phyloP scores from a whole-genome alignment of 345 rosid species.

The Populus pruinosa region DNA sequence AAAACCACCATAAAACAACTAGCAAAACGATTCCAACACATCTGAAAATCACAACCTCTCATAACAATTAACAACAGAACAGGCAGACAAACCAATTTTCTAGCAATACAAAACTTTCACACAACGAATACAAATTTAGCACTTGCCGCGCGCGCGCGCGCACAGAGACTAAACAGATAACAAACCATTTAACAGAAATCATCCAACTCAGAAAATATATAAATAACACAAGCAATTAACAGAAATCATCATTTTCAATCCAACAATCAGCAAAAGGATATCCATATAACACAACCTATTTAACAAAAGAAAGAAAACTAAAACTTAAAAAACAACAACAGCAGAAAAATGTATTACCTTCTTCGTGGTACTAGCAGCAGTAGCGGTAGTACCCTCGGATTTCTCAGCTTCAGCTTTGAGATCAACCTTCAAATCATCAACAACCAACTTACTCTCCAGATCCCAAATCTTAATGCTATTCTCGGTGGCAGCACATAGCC shows the following conservation, averaged over 20 bases:
- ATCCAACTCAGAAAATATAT: not conserved
- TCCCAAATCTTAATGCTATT: conserved; percentile 97
- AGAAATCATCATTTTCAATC: too few relatives aligned
- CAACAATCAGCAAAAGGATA: too few relatives aligned
- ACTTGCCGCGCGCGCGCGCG: not conserved
- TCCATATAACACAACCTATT: not conserved
- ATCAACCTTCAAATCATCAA: conserved; percentile 95
- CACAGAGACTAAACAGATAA: too few relatives aligned
- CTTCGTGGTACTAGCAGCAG: conserved; percentile 41
- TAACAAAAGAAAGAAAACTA: not conserved
- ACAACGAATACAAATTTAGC: not conserved
- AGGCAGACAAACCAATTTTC: not conserved
- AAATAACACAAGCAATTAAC: too few relatives aligned
- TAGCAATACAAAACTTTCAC: too few relatives aligned
- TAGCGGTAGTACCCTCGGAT: conserved; percentile 47
- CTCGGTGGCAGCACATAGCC: conserved; percentile 97
- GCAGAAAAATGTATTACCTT: conserved; percentile 42
- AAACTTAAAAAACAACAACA: not conserved
- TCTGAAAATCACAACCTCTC: not conserved
- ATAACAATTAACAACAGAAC: not conserved
- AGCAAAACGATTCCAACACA: not conserved
- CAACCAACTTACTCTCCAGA: conserved; percentile 90
- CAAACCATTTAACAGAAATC: not conserved
- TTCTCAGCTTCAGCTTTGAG: conserved; percentile 93
- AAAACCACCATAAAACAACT: not conserved